Percentiles rank a stretch among this genome's conserved stretches.
These are phyloP conservation scores for Trichophyton verrucosum DNA, from an alignment of 2,329 filamentous ascomycete genomes.

Conservation along the genomic window DNA sequence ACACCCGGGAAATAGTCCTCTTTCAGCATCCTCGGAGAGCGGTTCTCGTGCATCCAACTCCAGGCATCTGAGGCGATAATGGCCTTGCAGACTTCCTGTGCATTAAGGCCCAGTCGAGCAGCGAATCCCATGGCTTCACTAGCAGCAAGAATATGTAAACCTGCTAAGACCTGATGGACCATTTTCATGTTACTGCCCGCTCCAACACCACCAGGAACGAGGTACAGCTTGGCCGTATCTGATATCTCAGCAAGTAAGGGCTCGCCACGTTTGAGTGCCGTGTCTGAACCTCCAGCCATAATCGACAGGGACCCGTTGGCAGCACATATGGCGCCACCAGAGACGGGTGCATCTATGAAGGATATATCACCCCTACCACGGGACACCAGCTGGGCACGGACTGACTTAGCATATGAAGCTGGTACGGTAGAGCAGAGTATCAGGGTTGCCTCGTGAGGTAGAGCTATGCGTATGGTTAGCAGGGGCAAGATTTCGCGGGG, in stretches of 20 bases:
- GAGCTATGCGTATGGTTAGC: conserved; percentile 17
- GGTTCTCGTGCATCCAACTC: conserved; percentile 53
- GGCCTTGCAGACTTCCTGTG: conserved; percentile 29
- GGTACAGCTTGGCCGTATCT: conserved; percentile 45
- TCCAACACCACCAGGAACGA: conserved; percentile 49
- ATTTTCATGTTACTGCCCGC: conserved; percentile 52
- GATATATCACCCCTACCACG: conserved; percentile 49
- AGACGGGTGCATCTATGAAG: conserved; percentile 61
- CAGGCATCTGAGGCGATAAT: conserved; percentile 40
- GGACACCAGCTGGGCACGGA: conserved; percentile 45
- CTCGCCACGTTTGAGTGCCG: conserved; percentile 45
- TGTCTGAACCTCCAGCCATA: conserved; percentile 53
- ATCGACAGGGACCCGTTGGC: conserved; percentile 63
- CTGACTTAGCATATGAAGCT: conserved; percentile 50
- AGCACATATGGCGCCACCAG: conserved; percentile 55
- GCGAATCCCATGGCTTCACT: conserved; percentile 52
- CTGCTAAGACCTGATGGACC: conserved; percentile 52
- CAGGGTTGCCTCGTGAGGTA: conserved; percentile 48
- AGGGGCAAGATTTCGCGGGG: not conserved
- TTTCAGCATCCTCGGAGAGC: conserved; percentile 43
- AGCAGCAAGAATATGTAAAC: conserved; percentile 49
- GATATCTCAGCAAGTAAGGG: conserved; percentile 53
- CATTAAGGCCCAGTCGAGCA: conserved; percentile 43
- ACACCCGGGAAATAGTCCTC: conserved; percentile 43
- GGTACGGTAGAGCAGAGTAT: conserved; percentile 61